These are phyloP conservation scores for Glonium stellatum DNA, from an alignment of 495 filamentous ascomycete genomes.

Conservation along the genomic window DNA sequence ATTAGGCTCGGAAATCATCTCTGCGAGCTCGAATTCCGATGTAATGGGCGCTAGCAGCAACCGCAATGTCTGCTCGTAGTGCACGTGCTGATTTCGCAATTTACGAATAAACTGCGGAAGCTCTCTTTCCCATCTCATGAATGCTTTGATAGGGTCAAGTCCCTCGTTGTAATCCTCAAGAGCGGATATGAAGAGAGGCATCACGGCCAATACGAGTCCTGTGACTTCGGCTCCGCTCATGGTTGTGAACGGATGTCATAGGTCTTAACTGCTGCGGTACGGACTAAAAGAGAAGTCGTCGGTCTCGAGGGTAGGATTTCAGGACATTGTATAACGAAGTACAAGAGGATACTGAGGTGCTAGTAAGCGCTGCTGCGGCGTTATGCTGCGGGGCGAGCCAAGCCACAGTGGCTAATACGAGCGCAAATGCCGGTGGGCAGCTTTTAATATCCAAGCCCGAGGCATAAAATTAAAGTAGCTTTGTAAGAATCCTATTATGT, in stretches of 20 bases:
- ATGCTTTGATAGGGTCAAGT: slow-evolving; percentile 23
- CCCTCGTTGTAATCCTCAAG: slow-evolving; percentile 23
- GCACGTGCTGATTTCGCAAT: slow-evolving; percentile 27
- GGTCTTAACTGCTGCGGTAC: neutral
- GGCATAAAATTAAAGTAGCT: too few species aligned
- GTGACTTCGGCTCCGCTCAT: slow-evolving; percentile 25
- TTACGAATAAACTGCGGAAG: slow-evolving; percentile 24
- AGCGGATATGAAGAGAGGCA: slow-evolving; percentile 19
- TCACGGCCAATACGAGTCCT: slow-evolving; percentile 13
- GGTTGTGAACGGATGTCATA: neutral
- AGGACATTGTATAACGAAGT: too few species aligned
- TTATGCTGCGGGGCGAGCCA: too few species aligned
- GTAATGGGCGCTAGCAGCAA: slow-evolving; percentile 26
- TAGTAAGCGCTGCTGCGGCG: too few species aligned
- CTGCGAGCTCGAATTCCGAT: slow-evolving; percentile 26
- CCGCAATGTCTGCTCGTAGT: slow-evolving; percentile 25
- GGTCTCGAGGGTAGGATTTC: neutral
- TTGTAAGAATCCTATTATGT: too few species aligned
- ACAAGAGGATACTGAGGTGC: too few species aligned
- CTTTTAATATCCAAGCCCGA: too few species aligned
- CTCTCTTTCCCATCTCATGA: slow-evolving; percentile 24
- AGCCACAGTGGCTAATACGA: too few species aligned
- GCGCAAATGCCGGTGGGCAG: too few species aligned
- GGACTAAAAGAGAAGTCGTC: neutral
- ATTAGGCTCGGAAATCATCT: slow-evolving; percentile 23